Conservation (phyloP, 306 rosid species). For the Quercus berberidifolia region DNA sequence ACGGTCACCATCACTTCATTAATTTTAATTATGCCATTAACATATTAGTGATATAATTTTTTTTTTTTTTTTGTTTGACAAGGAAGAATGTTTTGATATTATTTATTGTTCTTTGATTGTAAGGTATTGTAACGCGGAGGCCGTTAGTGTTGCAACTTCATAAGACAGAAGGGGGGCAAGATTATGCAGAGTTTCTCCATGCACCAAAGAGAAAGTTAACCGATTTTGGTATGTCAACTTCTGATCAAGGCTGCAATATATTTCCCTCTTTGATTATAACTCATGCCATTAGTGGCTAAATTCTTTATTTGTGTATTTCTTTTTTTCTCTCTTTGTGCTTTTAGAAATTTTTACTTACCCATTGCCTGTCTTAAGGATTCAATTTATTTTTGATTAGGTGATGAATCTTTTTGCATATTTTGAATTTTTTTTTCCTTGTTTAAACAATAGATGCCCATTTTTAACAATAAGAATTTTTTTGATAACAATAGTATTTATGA, state of each 20-base stretch:
- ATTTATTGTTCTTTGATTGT: conserved; percentile 6
- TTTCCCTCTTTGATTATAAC: neutral
- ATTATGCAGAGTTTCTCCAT: conserved; percentile 98
- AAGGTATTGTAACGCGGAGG: conserved; percentile 96
- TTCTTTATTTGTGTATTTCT: neutral
- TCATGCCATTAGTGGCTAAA: neutral
- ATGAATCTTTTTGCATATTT: neutral
- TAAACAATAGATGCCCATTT: neutral
- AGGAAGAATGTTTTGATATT: neutral
- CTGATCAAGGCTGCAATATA: neutral
- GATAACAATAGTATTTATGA: neutral
- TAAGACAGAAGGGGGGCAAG: conserved; percentile 66
- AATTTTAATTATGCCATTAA: neutral
- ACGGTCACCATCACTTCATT: neutral
- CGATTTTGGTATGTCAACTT: conserved; percentile 68
- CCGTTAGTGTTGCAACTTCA: conserved; percentile 97
- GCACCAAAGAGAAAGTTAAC: conserved; percentile 67
- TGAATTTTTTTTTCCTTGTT: neutral
- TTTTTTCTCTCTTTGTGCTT: neutral
- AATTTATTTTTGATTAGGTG: too few species aligned
- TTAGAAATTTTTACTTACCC: too few species aligned
- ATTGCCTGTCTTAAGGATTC: too few species aligned
- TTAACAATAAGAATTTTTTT: neutral
- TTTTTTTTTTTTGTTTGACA: neutral
- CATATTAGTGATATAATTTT: too few species aligned